These are phyloP conservation scores for Penicillium egyptiacum DNA, from an alignment of 495 filamentous ascomycete species.

Conservation along the genomic window DNA sequence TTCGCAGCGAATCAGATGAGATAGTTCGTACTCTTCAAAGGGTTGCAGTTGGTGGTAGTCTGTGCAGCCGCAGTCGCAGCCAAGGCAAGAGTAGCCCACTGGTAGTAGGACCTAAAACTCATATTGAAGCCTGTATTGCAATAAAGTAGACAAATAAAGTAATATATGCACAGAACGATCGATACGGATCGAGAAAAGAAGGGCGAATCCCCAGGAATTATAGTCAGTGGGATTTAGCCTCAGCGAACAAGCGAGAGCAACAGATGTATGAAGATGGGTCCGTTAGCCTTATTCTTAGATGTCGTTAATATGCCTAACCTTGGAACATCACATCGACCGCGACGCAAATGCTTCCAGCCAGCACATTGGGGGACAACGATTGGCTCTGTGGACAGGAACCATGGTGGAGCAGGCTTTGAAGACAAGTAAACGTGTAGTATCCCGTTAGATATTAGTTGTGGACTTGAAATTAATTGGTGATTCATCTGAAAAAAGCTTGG, in stretches of 20 bases:
- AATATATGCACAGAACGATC: not conserved
- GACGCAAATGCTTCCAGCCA: conserved; percentile 11
- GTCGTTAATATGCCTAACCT: conserved; percentile 12
- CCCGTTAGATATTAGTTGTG: not conserved
- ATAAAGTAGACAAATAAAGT: not conserved
- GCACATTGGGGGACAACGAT: conserved; percentile 4
- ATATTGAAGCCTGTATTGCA: conserved; percentile 10
- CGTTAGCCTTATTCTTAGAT: conserved; percentile 18
- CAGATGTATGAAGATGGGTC: not conserved
- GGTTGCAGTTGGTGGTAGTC: conserved; percentile 71
- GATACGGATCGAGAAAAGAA: not conserved
- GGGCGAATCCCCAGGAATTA: conserved; percentile 1
- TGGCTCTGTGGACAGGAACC: conserved; percentile 10
- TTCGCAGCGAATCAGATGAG: too few relatives aligned
- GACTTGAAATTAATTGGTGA: conserved; percentile 4
- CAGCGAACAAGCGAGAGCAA: not conserved
- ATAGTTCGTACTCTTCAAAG: conserved; percentile 50
- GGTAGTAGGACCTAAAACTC: conserved; percentile 20
- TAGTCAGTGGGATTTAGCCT: conserved; percentile 1
- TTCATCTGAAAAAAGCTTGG: conserved; percentile 21
- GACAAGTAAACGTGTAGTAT: conserved; percentile 1
- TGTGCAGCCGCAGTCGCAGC: conserved; percentile 52
- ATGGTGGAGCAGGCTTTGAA: conserved; percentile 4
- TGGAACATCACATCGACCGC: conserved; percentile 12
- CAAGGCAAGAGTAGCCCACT: conserved; percentile 25